phyloP scores from a whole-genome alignment of 495 filamentous ascomycete genomes.

The Lophiotrema nucula region DNA sequence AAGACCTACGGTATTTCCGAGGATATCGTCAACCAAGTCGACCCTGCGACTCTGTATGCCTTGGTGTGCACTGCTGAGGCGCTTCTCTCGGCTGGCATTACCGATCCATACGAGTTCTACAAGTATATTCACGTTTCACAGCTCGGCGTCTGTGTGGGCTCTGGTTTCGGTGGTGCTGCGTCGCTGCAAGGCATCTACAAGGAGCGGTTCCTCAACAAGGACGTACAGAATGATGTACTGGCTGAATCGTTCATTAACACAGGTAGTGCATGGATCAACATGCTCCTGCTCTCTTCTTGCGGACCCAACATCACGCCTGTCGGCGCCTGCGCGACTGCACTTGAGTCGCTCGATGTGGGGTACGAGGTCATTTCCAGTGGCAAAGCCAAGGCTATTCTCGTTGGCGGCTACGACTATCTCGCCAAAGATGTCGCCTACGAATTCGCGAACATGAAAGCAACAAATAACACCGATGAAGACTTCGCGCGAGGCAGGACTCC shows the following conservation, averaged over 20 bases:
- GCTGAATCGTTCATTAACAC: conserved; percentile 99
- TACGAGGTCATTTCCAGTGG: conserved; percentile 95
- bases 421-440: conserved; percentile 97
- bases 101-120: conserved; percentile 97
- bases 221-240: conserved; percentile 92
- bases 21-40: conserved; percentile 93
- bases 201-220: conserved; percentile 89
- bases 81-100: conserved; percentile 85
- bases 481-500: conserved; percentile 90
- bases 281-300: conserved; percentile 93
- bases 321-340: conserved; percentile 90
- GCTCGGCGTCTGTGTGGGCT: conserved; percentile 93
- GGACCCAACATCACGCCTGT: conserved; percentile 97
- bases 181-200: conserved; percentile 95
- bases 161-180: conserved; percentile 87
- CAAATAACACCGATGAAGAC: conserved; percentile 89
- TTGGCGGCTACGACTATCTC: conserved; percentile 97
- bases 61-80: conserved; percentile 88
- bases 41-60: conserved; percentile 87
- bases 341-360: conserved; percentile 93
- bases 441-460: conserved; percentile 99
- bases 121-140: conserved; percentile 97
- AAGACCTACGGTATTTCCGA: conserved; percentile 90
- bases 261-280: conserved; percentile 98
- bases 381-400: conserved; percentile 90